Conservation (phyloP, 768 basidiomycete genomes). For the Brasilioporus rufonigricans region DNA sequence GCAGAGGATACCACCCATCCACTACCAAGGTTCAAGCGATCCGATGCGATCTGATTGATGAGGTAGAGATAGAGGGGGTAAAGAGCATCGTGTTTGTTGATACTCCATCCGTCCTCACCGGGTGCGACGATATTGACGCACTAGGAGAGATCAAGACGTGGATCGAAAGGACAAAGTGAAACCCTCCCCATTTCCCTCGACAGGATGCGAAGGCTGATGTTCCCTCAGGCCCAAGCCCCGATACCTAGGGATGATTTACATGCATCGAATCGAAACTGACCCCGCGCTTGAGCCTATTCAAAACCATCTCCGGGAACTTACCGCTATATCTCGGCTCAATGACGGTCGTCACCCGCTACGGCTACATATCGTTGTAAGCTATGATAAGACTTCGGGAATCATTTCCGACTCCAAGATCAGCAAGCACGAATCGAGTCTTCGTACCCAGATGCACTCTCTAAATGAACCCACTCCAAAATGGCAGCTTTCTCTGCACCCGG, state of each 20-base stretch:
- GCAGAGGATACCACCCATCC: neutral
- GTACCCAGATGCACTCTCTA: neutral
- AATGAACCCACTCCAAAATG: neutral
- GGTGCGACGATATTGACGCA: constrained; percentile 1
- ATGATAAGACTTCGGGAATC: constrained; percentile 6
- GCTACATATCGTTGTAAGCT: constrained; percentile 10
- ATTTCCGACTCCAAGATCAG: neutral
- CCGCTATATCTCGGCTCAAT: neutral
- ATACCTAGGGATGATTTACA: constrained; percentile 15
- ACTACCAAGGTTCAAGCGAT: constrained; percentile 14
- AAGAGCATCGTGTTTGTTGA: constrained; percentile 20
- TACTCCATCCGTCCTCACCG: constrained; percentile 22
- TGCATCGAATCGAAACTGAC: constrained; percentile 18
- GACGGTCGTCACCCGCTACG: neutral
- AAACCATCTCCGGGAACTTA: constrained; percentile 6
- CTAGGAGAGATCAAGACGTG: constrained; percentile 1
- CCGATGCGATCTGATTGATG: constrained; percentile 12
- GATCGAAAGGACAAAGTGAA: neutral
- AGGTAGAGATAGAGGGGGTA: neutral
- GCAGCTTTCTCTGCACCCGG: constrained; percentile 3
- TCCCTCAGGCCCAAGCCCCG: constrained; percentile 3
- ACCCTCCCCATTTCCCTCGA: neutral
- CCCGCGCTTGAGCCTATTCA: constrained; percentile 4
- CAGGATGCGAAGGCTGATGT: neutral
- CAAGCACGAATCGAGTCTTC: neutral